Conservation (phyloP, 2,329 filamentous ascomycete species). For the Aureobasidium zeae region DNA sequence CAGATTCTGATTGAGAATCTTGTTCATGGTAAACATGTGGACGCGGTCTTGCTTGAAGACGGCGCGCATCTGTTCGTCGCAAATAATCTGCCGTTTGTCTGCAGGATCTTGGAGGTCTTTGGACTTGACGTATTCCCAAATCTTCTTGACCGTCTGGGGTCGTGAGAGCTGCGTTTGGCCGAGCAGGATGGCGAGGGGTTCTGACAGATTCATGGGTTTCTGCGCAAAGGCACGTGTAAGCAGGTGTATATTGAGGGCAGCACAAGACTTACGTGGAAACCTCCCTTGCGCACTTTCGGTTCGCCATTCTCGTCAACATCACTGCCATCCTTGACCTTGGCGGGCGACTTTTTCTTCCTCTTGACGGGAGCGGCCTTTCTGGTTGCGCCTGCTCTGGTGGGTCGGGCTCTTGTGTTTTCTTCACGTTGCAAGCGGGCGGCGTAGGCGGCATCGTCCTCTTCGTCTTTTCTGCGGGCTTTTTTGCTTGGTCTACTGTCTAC, state of each 20-base stretch:
- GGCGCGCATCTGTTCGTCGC: conserved; percentile 82
- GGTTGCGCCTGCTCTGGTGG: conserved; percentile 64
- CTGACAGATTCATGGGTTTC: conserved; percentile 69
- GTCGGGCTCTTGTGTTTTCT: conserved; percentile 56
- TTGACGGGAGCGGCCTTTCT: conserved; percentile 47
- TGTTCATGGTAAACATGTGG: conserved; percentile 99
- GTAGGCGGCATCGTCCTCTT: conserved; percentile 75
- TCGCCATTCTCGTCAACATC: conserved; percentile 51
- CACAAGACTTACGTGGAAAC: conserved; percentile 61
- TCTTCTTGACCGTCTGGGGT: conserved; percentile 89
- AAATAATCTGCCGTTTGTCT: conserved; percentile 87
- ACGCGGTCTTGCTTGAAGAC: conserved; percentile 87
- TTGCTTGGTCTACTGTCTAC: conserved; percentile 37
- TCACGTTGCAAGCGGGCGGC: conserved; percentile 86
- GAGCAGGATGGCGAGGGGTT: conserved; percentile 58
- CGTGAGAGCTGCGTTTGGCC: conserved; percentile 74
- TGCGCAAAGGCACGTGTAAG: no score
- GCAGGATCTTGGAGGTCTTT: conserved; percentile 80
- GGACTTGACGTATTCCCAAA: conserved; percentile 91
- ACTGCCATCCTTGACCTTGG: conserved; percentile 74
- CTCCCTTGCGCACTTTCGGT: conserved; percentile 66
- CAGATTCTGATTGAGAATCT: conserved; percentile 80
- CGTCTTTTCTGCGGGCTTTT: conserved; percentile 52
- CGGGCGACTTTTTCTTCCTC: conserved; percentile 66
- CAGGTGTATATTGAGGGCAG: not conserved